Base-by-base conservation (phyloP, 805 yeast species). In the Monosporozyma siamensis region DNA sequence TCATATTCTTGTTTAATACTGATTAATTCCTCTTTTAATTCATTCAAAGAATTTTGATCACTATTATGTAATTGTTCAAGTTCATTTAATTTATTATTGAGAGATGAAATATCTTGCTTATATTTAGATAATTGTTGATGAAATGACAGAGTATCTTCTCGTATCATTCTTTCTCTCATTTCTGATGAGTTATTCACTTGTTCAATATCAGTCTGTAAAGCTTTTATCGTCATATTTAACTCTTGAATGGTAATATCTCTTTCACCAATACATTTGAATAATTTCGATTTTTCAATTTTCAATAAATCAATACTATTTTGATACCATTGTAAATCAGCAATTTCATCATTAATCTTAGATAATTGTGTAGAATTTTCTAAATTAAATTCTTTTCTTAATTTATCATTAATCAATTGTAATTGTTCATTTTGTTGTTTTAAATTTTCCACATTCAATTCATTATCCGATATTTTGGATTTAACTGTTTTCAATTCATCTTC, bases 271-370 rank as follows among this genome's bases (percentile, higher is more conserved):
- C 78, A 55, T 6, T 67, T 65, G 26, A 70, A 70, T 38, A 68
- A 69, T 0, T 72, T 52, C 2, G 62, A 54, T 34, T 38, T 37
- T 14, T 23, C 31, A 24, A 31, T 23, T 22, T 27, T 35, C 22
- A 48, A 32, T 9, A 41, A 17, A 41, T 79, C 82, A 26, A 82
- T 72, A 54, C 78, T 78, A 38, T 72, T 77, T 66, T 82, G 72
- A 61, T 70, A 69, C 42, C 79, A 73, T 42, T 68, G 78, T 77
- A 30, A 25, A 37, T 25, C 24, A 71, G 55, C 34, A 4, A 18
- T 12, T 26, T 25, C 18, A 37, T 26, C 75, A 80, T 3, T 72
- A 66, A 11, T 46, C 39, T 3, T 39, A 22, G 31, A 49, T 43
- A 14, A 44, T 53, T 7, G 73, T 68, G 43, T 71, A 71, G 34